These are phyloP conservation scores for Blastomyces parvus DNA, from an alignment of 2,329 filamentous ascomycete species.

Conservation along the genomic window DNA sequence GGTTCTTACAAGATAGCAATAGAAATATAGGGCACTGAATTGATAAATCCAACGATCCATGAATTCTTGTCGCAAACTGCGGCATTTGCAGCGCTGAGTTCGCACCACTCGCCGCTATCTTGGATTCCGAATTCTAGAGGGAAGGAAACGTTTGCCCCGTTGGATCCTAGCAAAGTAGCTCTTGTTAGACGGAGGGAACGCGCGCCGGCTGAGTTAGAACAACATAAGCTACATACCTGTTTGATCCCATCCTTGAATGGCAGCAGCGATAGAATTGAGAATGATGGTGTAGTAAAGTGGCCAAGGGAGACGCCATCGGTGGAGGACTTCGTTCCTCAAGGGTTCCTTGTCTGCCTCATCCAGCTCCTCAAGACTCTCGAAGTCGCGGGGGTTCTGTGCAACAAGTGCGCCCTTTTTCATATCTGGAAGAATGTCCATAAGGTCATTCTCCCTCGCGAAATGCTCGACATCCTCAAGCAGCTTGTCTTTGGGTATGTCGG, in stretches of 20 bases:
- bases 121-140: slow-evolving; percentile 41
- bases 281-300: slow-evolving; percentile 42
- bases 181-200: background rate
- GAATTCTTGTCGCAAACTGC: slow-evolving; percentile 34
- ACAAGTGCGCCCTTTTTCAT: slow-evolving; percentile 53
- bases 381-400: slow-evolving; percentile 58
- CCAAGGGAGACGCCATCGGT: slow-evolving; percentile 41
- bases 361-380: slow-evolving; percentile 54
- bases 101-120: slow-evolving; percentile 28
- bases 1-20: slow-evolving; percentile 39
- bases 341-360: slow-evolving; percentile 39
- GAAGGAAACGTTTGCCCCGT: slow-evolving; percentile 46
- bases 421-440: slow-evolving; percentile 46
- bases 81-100: slow-evolving; percentile 8
- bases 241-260: slow-evolving; percentile 47
- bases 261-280: slow-evolving; percentile 46
- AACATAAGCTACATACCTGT: slow-evolving; percentile 25
- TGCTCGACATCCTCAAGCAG: slow-evolving; percentile 25
- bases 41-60: slow-evolving; percentile 55
- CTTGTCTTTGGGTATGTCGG: slow-evolving; percentile 24
- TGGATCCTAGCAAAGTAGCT: slow-evolving; percentile 29
- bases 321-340: slow-evolving; percentile 37
- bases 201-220: background rate
- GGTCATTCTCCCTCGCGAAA: slow-evolving; percentile 47
- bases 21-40: slow-evolving; percentile 45